Base-by-base conservation (phyloP, 257 asterid species). In the Anisodus tanguticus region DNA sequence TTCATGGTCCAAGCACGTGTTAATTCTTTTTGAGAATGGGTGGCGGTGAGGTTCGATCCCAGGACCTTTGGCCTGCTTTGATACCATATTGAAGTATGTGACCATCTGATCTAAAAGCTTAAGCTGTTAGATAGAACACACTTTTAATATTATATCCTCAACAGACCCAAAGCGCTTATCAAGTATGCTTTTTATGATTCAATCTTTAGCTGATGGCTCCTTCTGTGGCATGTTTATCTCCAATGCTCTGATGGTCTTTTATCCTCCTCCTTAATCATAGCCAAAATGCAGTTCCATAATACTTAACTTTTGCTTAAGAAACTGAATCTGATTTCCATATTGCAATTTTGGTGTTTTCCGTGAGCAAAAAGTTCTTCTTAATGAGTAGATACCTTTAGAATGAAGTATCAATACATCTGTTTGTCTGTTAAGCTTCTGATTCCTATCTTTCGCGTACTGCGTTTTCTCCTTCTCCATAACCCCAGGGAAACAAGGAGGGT, bases 111-210 rank as follows among this genome's bases (percentile, higher is more conserved):
- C n/a, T n/a, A n/a, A n/a, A n/a, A n/a, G n/a, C n/a, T n/a, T n/a
- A n/a, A n/a, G n/a, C n/a, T n/a, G n/a, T n/a, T n/a, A n/a, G n/a
- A n/a, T n/a, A n/a, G n/a, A n/a, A n/a, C n/a, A n/a, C n/a, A n/a
- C n/a, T n/a, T n/a, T n/a, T n/a, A n/a, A n/a, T n/a, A n/a, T n/a
- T n/a, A n/a, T n/a, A n/a, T n/a, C n/a, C n/a, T n/a, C n/a, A n/a
- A n/a, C n/a, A n/a, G n/a, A 90, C 94, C 98, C 70, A 91, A 78
- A 89, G 97, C 97, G 67, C 89, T 96, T 57, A 63, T 93, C 89
- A 93, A 96, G 98, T 96, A 94, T 85, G 92, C 47, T 54, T 74
- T 80, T 82, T 57, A 45, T 19, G 47, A 9, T 74, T 76, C 41
- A 66, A 45, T 69, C 55, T 57, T 79, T 19, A 70, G 85, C 63